Evolutionary conservation across 1,284 basidiomycete genomes (phyloP), one percentile per base, ranked within the genome.

Genomic region (Ustilago sp.): DNA sequence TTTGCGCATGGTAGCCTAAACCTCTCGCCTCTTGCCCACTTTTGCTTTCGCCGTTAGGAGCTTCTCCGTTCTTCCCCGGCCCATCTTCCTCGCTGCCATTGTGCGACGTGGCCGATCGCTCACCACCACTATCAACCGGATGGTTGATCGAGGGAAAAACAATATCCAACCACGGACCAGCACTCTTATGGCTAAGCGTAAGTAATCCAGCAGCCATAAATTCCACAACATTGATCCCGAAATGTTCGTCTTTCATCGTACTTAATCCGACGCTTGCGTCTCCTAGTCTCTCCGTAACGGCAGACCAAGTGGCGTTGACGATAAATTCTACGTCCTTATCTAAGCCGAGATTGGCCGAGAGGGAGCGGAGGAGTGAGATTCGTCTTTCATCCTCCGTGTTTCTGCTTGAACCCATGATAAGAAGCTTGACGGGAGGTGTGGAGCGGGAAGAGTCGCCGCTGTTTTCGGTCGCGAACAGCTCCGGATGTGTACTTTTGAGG

Each of bases 231-330:
- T 95, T 97, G 86, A 99, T 99, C 2, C 97, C 97, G 80, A 99
- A 99, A 86, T 99, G 96, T 86, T 99, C 97, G 84, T 99, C 95
- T 1, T 95, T 90, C 96, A 99, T 99, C 4, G 96, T 98, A 83
- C 93, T 96, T 31, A 98, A 85, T 0, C 97, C 96, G 5, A 98
- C 89, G 67, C 91, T 93, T 0, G 94, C 91, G 15, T 87, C 87
- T 0, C 91, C 89, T 1, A 99, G 89, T 87, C 91, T 91, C 1
- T 86, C 74, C 1, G 95, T 89, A 71, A 98, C 89, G 9, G 89
- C 89, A 0, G 90, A 77, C 78, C 93, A 98, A 1, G 92, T 87
- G 0, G 93, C 94, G 79, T 98, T 98, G 53, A 97, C 89, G 6
- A 93, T 87, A 76, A 98, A 94, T 51, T 91, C 89, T 19, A 94